These are phyloP conservation scores for Microsporum audouinii DNA, from an alignment of 2,329 filamentous ascomycete species.

Conservation along the genomic window DNA sequence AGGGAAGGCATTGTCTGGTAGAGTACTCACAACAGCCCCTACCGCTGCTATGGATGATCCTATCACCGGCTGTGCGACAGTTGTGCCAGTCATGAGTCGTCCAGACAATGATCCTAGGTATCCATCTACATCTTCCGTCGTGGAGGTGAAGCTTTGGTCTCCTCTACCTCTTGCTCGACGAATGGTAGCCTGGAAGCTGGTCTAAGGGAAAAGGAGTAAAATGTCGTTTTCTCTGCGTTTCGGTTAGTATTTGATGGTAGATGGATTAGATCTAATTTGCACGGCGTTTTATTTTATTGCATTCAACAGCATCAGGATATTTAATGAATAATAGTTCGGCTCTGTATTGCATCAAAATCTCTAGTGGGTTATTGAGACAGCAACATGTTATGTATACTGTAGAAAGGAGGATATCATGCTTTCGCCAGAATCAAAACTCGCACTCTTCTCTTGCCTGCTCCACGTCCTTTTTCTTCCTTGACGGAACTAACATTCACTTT, in stretches of 20 bases:
- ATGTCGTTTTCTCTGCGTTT: background rate
- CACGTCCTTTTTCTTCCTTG: conserved; percentile 60
- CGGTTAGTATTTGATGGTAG: background rate
- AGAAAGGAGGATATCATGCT: conserved; percentile 8
- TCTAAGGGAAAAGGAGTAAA: background rate
- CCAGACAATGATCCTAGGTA: background rate
- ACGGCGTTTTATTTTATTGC: background rate
- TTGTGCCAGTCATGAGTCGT: background rate
- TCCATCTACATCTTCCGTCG: background rate
- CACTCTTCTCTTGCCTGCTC: conserved; percentile 77
- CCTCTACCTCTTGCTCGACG: conserved; percentile 20
- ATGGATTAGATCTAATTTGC: background rate
- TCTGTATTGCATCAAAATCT: background rate
- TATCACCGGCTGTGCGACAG: background rate
- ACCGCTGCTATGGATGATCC: background rate
- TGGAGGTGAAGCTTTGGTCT: conserved; percentile 17
- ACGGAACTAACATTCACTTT: conserved; percentile 80
- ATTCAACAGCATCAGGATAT: background rate
- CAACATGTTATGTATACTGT: background rate
- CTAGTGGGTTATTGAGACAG: background rate
- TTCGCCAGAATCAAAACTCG: conserved; percentile 32
- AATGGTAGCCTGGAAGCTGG: conserved; percentile 19
- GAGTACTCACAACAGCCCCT: background rate
- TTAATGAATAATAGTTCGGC: background rate
- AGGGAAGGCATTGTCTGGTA: background rate